Evolutionary conservation across 345 rosid genomes (phyloP).

Genomic region (Arabis hirsuta): DNA sequence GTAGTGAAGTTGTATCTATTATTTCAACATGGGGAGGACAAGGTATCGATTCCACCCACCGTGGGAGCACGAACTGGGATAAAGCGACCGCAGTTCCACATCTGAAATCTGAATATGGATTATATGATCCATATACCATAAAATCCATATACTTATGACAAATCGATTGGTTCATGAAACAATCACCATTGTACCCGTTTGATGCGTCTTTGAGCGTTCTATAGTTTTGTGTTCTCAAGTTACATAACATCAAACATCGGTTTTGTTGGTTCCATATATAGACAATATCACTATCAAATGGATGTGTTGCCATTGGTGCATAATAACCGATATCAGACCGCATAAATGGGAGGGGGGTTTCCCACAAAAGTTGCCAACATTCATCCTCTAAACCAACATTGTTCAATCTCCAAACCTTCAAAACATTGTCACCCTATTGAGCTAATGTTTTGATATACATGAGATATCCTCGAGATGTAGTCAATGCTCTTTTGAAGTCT

Average conservation of each 20-base stretch:
- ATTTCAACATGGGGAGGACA: not conserved
- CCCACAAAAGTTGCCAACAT: conserved; percentile 6
- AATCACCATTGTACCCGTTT: not conserved
- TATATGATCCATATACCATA: too few species aligned
- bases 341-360: not conserved
- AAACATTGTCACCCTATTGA: not conserved
- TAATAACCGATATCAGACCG: not conserved
- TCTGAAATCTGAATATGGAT: too few species aligned
- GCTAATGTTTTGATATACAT: not conserved
- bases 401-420: conserved; percentile 15
- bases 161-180: not conserved
- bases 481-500: not conserved
- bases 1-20: not conserved
- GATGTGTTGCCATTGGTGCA: conserved; percentile 6
- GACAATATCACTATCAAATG: not conserved
- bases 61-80: not conserved
- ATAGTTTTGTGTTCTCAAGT: not conserved
- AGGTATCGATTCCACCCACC: conserved; percentile 6
- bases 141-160: not conserved
- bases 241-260: not conserved
- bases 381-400: not conserved
- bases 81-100: too few species aligned
- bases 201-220: not conserved
- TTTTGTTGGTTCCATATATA: not conserved
- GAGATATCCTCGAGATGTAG: not conserved